These are phyloP conservation scores for Hibiscus tridactylites DNA, from an alignment of 345 rosid species.

Conservation along the genomic window DNA sequence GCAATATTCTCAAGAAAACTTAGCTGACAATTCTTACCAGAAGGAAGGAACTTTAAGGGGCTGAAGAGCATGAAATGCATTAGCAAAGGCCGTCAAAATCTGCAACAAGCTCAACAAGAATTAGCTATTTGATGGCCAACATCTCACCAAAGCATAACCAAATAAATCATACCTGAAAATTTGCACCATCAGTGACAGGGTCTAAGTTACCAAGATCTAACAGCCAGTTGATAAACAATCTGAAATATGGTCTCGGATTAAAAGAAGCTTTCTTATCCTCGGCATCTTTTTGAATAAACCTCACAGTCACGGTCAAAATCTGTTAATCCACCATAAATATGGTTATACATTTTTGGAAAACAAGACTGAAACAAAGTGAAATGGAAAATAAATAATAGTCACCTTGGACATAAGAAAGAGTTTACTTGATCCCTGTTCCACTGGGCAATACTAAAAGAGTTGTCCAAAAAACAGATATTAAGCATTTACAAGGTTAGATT, in stretches of 20 bases:
- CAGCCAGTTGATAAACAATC: constrained; percentile 73
- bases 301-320: constrained; percentile 70
- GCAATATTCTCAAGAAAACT: not conserved
- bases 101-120: constrained; percentile 23
- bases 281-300: constrained; percentile 66
- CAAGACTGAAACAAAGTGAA: not conserved
- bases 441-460: constrained; percentile 33
- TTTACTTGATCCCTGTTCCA: constrained; percentile 76
- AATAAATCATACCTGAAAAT: constrained; percentile 56
- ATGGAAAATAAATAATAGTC: not conserved
- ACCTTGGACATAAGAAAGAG: constrained; percentile 66
- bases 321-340: constrained; percentile 24
- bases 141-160: not conserved
- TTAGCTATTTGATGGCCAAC: constrained; percentile 12
- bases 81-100: constrained; percentile 83
- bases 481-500: not conserved
- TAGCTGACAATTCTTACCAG: constrained; percentile 45
- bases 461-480: not conserved
- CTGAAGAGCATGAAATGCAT: constrained; percentile 79
- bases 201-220: constrained; percentile 61
- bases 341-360: not conserved
- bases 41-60: constrained; percentile 89
- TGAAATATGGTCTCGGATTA: constrained; percentile 65
- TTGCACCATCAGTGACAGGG: constrained; percentile 56
- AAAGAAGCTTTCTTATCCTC: constrained; percentile 73